Base-by-base conservation (phyloP, 305 asterid genomes). In the Lippia alba region DNA sequence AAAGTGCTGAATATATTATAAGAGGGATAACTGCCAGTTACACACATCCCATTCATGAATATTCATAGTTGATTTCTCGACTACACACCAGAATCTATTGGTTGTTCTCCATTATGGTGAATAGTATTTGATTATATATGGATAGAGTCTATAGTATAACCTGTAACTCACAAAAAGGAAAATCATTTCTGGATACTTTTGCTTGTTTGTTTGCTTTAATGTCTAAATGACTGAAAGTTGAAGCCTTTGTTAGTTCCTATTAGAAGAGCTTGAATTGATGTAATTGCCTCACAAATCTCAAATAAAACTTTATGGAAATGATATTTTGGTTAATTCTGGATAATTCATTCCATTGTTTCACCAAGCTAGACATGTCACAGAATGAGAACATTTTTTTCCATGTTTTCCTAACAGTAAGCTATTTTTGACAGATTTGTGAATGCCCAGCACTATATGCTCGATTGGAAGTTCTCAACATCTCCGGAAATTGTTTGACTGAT, bases 401-500 rank as follows among this genome's bases (percentile, higher is more conserved):
- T 63, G 57, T 50, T 69, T 49, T 32, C 41, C 66, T 19, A 72
- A 45, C 74, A 64, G 7, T 60, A 76, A 53, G 64, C 61, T 74
- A 58, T 56, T 57, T 12, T 79, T 71, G 61, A 20, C 87, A 91
- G 99, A 87, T 94, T 67, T 87, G 91, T 68, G 96, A 90, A 75
- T 88, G 98, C 82, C 82, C 85, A 36, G 90, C 81, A 72, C 85
- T 92, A 51, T 82, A 81, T 72, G 76, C 84, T 76, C 92, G 98
- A 71, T 58, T 94, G 83, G 97, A 94, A 87, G 96, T 94, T 65
- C 95, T 92, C 69, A 85, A 94, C 73, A 74, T 94, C 74, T 89
- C 98, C 48, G 96, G 96, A 58, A 94, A 94, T 86, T 78, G 87
- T 75, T 77, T 94, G 75, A 86, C 94, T 64, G 99, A 94, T 80